A percentile compares a stretch with the other conserved stretches of the same genome.
Conservation (phyloP, 2,329 filamentous ascomycete species). For the Colletotrichum sp. region DNA sequence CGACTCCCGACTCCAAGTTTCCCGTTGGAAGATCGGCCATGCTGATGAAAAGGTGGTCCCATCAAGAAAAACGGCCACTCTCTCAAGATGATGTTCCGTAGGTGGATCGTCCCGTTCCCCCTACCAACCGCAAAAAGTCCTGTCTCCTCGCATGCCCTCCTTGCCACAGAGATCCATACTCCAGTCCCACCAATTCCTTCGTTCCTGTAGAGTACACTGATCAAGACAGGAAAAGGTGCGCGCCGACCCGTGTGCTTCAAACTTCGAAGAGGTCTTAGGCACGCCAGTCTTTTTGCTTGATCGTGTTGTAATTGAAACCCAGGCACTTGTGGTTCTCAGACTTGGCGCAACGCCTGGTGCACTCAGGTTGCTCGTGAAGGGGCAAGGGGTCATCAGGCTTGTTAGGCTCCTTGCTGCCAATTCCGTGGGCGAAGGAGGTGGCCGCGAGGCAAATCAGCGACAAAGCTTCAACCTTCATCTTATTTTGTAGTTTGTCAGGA, state of each 20-base stretch:
- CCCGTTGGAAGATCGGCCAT: background rate
- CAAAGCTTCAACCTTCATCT: background rate
- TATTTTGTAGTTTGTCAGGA: background rate
- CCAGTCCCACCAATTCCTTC: background rate
- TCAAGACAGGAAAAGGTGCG: background rate
- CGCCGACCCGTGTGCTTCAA: background rate
- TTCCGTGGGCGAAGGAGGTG: background rate
- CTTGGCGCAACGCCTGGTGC: background rate
- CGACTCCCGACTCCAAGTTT: background rate
- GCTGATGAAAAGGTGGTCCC: background rate
- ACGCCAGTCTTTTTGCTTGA: background rate
- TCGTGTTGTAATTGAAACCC: background rate
- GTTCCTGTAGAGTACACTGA: background rate
- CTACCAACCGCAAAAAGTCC: background rate
- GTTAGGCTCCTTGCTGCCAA: background rate
- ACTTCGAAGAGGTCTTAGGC: background rate
- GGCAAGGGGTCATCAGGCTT: background rate
- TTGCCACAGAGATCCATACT: background rate
- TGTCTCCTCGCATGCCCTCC: background rate
- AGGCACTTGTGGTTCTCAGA: background rate
- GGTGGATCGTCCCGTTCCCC: background rate
- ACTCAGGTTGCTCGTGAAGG: background rate
- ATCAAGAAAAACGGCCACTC: background rate
- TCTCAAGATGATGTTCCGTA: background rate
- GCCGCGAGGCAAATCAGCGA: background rate